Evolutionary conservation across 2,329 filamentous ascomycete genomes (phyloP).

Genomic region (Colletotrichum sp.): DNA sequence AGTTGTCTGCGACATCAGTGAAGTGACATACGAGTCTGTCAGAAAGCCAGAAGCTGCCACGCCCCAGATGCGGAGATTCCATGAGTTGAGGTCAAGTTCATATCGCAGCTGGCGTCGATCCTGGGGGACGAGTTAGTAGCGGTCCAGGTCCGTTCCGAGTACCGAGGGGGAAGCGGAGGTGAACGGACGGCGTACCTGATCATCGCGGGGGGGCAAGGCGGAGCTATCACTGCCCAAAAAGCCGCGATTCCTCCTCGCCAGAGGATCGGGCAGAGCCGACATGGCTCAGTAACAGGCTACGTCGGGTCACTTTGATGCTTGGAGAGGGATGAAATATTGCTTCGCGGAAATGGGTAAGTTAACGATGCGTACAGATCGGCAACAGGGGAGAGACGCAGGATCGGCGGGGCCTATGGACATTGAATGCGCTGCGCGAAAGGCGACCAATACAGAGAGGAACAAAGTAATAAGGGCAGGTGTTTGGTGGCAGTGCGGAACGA

Average conservation of each 20-base stretch:
- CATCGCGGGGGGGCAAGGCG: slow-evolving; percentile 53
- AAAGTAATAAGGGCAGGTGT: neutral
- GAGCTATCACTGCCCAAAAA: slow-evolving; percentile 57
- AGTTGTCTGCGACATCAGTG: neutral
- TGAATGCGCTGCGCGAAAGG: neutral
- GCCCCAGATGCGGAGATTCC: slow-evolving; percentile 60
- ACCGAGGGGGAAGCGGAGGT: neutral
- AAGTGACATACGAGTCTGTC: slow-evolving; percentile 53
- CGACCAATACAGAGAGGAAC: neutral
- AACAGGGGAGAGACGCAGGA: neutral
- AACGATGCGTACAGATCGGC: neutral
- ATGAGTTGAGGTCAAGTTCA: slow-evolving; percentile 59
- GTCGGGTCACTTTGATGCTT: neutral
- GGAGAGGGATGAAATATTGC: neutral
- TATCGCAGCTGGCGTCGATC: slow-evolving; percentile 58
- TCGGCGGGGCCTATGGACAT: neutral
- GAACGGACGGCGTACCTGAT: slow-evolving; percentile 42
- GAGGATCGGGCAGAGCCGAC: slow-evolving; percentile 37
- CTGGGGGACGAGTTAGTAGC: slow-evolving; percentile 30
- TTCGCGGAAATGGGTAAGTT: neutral
- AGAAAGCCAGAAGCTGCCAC: slow-evolving; percentile 61
- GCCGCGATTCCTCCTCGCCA: slow-evolving; percentile 46
- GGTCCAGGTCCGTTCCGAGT: neutral
- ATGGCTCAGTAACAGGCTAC: slow-evolving; percentile 25
- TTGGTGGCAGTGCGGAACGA: neutral